Evolutionary conservation across 768 basidiomycete genomes (phyloP), one percentile per base, ranked within the genome.

Genomic region (Melanogaster broomeanus): DNA sequence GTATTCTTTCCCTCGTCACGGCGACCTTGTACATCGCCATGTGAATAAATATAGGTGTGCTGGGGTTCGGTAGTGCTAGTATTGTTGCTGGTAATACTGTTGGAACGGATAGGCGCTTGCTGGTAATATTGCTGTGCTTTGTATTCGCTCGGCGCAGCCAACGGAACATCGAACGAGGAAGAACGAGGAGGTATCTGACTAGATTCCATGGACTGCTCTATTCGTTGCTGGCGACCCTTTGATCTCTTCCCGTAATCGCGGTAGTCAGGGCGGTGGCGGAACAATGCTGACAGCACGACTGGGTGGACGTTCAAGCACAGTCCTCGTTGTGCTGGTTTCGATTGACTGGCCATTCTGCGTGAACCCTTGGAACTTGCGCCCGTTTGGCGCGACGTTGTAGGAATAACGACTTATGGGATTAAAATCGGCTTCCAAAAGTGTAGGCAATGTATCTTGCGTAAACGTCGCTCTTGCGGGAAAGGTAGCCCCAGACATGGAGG

Each of bases 401-500:
- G 49, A 33, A 1, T 42, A 37, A 42, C 59, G 56, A 7, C 55
- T 43, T 54, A 62, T 58, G 12, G 67, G 57, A 45, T 71, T 70
- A 51, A 74, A 71, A 18, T 72, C 70, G 31, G 72, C 66, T 49
- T 74, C 73, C 2, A 71, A 72, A 42, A 74, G 67, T 37, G 60
- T 44, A 49, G 62, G 42, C 49, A 66, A 33, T 35, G 42, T 33
- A 13, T 70, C 66, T 9, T 55, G 58, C n/a, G 55, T 46, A n/a
- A 58, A 38, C 19, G 44, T 51, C 13, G 48, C 30, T 13, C 42
- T 54, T 38, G 55, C 47, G 6, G 38, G 5, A 39, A 59, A 19
- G 19, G 22, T 45, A 21, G 55, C 30, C 37, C 41, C 10, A 6
- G 41, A 12, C 16, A 16, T 27, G 16, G 41, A 4, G 7, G 24